A percentile compares a stretch with the other conserved stretches of the same genome.
Conservation (phyloP, 306 rosid species). For the Dryas octopetala region DNA sequence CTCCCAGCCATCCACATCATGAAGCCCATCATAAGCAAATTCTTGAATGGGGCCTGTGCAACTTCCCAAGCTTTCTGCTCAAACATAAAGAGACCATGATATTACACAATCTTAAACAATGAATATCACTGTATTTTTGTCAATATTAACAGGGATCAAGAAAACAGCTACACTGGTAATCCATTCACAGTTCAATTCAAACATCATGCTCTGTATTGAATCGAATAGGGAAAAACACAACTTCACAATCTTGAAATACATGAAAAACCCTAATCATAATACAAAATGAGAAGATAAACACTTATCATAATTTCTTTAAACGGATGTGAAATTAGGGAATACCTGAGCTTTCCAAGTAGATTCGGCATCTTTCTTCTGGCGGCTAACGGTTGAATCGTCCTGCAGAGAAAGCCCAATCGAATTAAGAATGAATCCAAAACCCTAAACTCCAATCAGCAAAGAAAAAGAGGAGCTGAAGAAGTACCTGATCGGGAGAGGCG, state of each 20-base stretch:
- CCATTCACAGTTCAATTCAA: background rate
- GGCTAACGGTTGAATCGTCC: slow-evolving; percentile 91
- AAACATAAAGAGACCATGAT: slow-evolving; percentile 7
- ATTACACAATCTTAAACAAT: slow-evolving; percentile 8
- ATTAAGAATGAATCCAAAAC: background rate
- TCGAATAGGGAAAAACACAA: background rate
- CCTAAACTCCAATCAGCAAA: background rate
- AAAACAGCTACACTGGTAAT: background rate
- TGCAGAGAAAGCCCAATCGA: slow-evolving; percentile 4
- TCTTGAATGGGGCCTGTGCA: slow-evolving; percentile 96
- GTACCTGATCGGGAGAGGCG: slow-evolving; percentile 76
- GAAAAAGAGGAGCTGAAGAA: background rate
- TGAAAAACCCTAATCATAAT: background rate
- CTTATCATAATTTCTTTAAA: background rate
- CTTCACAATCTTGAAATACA: background rate
- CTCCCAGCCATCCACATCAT: slow-evolving; percentile 99
- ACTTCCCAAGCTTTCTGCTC: slow-evolving; percentile 99
- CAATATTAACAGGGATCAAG: background rate
- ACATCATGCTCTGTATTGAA: background rate
- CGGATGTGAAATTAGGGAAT: background rate
- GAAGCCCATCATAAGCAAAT: slow-evolving; percentile 97
- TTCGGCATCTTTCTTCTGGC: slow-evolving; percentile 96
- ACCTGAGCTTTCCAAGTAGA: slow-evolving; percentile 95
- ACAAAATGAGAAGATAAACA: background rate
- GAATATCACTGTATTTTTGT: background rate